Evolutionary conservation across 495 filamentous ascomycete species (phyloP).

Genomic region (Penicillium manginii): DNA sequence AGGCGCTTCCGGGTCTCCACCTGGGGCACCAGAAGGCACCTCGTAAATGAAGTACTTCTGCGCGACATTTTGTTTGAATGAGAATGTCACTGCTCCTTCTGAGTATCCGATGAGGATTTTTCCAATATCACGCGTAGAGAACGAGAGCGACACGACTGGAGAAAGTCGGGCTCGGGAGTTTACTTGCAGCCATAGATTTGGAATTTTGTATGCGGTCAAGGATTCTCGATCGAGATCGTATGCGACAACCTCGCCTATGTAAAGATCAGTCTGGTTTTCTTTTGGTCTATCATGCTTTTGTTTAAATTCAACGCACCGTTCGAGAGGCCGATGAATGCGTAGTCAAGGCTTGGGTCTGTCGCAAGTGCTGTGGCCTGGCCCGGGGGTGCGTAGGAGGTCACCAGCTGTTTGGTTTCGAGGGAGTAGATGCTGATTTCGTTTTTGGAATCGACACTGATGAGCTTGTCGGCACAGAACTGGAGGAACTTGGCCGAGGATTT

Average conservation of each 20-base stretch:
- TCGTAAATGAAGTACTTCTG: constrained; percentile 82
- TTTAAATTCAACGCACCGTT: constrained; percentile 53
- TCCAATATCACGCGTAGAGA: constrained; percentile 94
- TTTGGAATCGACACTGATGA: constrained; percentile 80
- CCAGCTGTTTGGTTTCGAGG: constrained; percentile 60
- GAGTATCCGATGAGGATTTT: constrained; percentile 85
- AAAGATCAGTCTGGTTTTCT: not conserved
- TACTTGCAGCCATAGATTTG: constrained; percentile 79
- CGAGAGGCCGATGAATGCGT: constrained; percentile 78
- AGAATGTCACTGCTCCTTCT: constrained; percentile 84
- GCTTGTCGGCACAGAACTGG: constrained; percentile 75
- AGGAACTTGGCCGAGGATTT: constrained; percentile 72
- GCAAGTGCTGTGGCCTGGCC: constrained; percentile 70
- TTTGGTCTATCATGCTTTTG: not conserved
- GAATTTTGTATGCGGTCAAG: constrained; percentile 75
- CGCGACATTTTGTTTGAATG: constrained; percentile 84
- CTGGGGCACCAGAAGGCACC: constrained; percentile 79
- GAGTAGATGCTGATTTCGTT: constrained; percentile 84
- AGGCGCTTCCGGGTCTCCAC: constrained; percentile 70
- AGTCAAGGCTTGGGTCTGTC: constrained; percentile 88
- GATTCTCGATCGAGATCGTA: constrained; percentile 87
- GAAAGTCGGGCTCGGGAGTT: constrained; percentile 58
- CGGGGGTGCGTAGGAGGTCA: constrained; percentile 70
- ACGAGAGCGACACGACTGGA: constrained; percentile 72
- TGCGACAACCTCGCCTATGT: constrained; percentile 72